Conservation (phyloP, 129 eudicot genomes). For the Artemisia tridentata region DNA sequence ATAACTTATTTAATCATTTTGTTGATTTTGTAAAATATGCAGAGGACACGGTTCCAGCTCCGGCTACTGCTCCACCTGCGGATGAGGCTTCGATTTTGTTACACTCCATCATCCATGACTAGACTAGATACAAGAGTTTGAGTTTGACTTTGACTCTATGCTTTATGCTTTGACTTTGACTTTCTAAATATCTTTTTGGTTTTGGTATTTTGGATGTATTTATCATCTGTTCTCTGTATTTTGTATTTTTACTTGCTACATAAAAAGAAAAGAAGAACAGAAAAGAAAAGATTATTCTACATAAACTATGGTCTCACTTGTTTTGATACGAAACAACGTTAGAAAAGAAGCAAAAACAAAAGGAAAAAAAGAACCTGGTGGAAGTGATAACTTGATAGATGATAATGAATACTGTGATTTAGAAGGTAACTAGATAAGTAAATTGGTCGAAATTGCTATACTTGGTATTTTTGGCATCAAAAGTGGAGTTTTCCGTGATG, state of each 20-base stretch:
- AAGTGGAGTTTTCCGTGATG: no score
- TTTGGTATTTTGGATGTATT: background rate
- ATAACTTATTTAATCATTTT: background rate
- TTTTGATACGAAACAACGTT: no score
- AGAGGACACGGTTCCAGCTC: conserved; percentile 48
- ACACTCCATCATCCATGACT: conserved; percentile 83
- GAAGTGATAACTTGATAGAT: no score
- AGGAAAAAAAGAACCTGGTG: no score
- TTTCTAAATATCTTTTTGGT: background rate
- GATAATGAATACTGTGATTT: no score
- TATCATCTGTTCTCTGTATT: background rate
- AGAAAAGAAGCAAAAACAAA: no score
- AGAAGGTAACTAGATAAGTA: no score
- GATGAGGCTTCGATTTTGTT: conserved; percentile 76
- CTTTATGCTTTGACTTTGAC: conserved; percentile 11
- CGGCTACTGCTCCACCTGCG: conserved; percentile 46
- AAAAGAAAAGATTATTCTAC: no score
- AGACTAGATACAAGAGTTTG: conserved; percentile 35
- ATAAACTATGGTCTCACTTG: no score
- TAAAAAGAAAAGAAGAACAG: no score
- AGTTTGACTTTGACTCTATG: background rate
- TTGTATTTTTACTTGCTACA: background rate
- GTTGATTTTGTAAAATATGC: background rate
- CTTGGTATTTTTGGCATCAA: no score
- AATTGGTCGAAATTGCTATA: no score